These are phyloP conservation scores for Phragmites australis DNA, from an alignment of 176 grass and related monocot species.

Conservation along the genomic window DNA sequence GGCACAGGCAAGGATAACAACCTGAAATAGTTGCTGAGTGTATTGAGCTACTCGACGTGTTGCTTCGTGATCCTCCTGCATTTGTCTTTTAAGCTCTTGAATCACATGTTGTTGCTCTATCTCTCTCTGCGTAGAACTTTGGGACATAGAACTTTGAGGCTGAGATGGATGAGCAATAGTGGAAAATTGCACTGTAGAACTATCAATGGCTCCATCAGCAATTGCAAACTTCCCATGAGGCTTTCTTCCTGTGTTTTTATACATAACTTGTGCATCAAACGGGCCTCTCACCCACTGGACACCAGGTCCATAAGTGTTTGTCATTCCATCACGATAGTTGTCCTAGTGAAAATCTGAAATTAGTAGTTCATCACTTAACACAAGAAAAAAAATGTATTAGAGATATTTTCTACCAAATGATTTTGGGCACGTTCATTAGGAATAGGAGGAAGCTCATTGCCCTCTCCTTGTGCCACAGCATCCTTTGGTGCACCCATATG, in stretches of 20 bases:
- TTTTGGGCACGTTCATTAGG: not conserved
- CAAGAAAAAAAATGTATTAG: not conserved
- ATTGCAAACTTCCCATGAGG: slow-evolving; percentile 14
- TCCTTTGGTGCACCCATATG: not conserved
- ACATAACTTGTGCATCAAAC: slow-evolving; percentile 10
- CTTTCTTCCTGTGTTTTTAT: not conserved
- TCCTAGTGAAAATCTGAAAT: not conserved
- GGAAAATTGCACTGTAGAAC: not conserved
- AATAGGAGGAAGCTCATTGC: slow-evolving; percentile 7
- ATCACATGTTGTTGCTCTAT: not conserved
- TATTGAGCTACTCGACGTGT: not conserved
- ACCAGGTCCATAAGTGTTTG: not conserved
- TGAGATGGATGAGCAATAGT: slow-evolving; percentile 4
- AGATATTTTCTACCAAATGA: not conserved
- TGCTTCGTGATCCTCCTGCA: not conserved
- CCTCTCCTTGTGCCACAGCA: not conserved
- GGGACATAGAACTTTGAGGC: not conserved
- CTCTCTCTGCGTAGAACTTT: not conserved
- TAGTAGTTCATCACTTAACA: too few species aligned
- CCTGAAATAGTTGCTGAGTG: not conserved
- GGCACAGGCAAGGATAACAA: not conserved
- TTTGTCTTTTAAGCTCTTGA: not conserved
- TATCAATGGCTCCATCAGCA: not conserved
- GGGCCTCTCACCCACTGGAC: not conserved
- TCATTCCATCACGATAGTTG: not conserved